phyloP scores from a whole-genome alignment of 2,329 filamentous ascomycete genomes.

The Westerdykella ornata region DNA sequence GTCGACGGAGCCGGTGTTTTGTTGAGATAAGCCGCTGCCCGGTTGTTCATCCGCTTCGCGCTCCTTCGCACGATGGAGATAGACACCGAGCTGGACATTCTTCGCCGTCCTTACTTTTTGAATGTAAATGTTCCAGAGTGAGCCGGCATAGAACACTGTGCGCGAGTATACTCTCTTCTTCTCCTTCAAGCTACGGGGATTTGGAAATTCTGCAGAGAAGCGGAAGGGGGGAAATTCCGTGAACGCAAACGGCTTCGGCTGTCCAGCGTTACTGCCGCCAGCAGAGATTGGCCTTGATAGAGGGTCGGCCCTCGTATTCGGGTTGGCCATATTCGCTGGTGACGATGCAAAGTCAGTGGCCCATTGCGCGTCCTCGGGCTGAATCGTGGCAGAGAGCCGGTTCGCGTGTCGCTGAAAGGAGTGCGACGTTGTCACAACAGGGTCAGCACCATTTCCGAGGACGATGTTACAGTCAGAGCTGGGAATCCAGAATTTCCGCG shows the following conservation, averaged over 20 bases:
- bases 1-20: conserved; percentile 43
- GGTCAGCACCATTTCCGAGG: conserved; percentile 49
- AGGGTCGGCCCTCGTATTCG: conserved; percentile 26
- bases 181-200: conserved; percentile 51
- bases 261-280: conserved; percentile 31
- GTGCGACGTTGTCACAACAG: conserved; percentile 45
- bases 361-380: conserved; percentile 52
- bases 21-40: conserved; percentile 34
- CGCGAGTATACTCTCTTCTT: conserved; percentile 54
- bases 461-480: conserved; percentile 51
- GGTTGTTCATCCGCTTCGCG: conserved; percentile 45
- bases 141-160: conserved; percentile 54
- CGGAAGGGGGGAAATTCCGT: conserved; percentile 53
- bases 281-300: conserved; percentile 30
- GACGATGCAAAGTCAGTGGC: conserved; percentile 49
- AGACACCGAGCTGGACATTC: conserved; percentile 53
- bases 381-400: conserved; percentile 46
- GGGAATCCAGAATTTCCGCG: conserved; percentile 54
- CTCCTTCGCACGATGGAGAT: conserved; percentile 54
- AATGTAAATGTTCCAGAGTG: conserved; percentile 57
- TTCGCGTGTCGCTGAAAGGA: conserved; percentile 42
- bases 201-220: conserved; percentile 53
- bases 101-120: conserved; percentile 52
- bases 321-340: conserved; percentile 36
- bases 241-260: conserved; percentile 41